phyloP scores from a whole-genome alignment of 306 rosid species.

The Geum urbanum region DNA sequence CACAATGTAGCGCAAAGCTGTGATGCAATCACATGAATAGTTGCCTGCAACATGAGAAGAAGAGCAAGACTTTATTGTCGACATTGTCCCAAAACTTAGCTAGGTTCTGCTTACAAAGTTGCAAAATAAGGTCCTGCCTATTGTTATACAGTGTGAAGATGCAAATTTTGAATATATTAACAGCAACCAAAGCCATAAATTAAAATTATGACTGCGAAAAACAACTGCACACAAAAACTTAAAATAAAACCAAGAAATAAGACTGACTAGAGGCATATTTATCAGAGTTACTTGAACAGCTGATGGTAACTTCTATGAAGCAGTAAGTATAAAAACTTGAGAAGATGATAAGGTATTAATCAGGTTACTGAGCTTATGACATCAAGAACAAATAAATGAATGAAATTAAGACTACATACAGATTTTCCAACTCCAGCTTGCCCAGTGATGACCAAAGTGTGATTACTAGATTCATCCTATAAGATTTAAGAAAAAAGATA shows the following conservation, averaged over 20 bases:
- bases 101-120: constrained; percentile 6
- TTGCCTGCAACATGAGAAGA: constrained; percentile 50
- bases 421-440: constrained; percentile 96
- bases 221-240: neutral
- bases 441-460: constrained; percentile 72
- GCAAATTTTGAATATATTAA: neutral
- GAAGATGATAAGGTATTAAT: neutral
- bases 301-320: neutral
- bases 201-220: neutral
- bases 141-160: neutral
- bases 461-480: constrained; percentile 47
- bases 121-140: neutral
- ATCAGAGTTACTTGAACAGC: neutral
- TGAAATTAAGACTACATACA: constrained; percentile 41
- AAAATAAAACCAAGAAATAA: neutral
- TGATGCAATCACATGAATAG: constrained; percentile 68
- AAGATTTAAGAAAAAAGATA: constrained; percentile 17
- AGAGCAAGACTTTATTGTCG: neutral
- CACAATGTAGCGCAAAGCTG: constrained; percentile 63
- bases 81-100: neutral
- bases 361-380: neutral
- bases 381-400: constrained; percentile 20
- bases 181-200: neutral
- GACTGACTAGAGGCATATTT: neutral
- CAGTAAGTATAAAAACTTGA: neutral